Percentiles rank a stretch among this genome's conserved stretches.
Evolutionary conservation across 2,329 filamentous ascomycete species (phyloP).

Genomic region (Sporothrix protearum): DNA sequence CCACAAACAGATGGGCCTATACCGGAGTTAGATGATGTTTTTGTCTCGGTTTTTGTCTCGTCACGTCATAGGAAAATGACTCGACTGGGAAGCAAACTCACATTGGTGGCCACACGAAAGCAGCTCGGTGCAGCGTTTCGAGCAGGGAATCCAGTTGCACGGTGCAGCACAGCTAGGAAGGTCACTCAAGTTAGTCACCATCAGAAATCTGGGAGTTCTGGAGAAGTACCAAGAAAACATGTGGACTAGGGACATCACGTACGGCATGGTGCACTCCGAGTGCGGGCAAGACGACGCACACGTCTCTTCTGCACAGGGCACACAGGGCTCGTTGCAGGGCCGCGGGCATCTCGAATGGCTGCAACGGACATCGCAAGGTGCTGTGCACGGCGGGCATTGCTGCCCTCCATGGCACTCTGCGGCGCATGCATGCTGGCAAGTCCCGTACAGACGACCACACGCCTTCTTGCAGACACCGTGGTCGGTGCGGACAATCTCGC

Average conservation of each 20-base stretch:
- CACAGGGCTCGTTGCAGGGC: slow-evolving; percentile 57
- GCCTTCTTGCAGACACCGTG: slow-evolving; percentile 48
- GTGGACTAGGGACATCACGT: slow-evolving; percentile 13
- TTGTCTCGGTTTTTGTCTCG: background rate
- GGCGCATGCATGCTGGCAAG: slow-evolving; percentile 56
- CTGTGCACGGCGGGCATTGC: slow-evolving; percentile 47
- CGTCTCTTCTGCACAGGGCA: slow-evolving; percentile 53
- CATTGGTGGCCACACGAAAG: slow-evolving; percentile 60
- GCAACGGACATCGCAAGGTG: slow-evolving; percentile 54
- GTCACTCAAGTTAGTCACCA: background rate
- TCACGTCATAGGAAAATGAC: too few species aligned
- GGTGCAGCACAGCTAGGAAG: slow-evolving; percentile 58
- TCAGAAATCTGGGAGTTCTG: background rate
- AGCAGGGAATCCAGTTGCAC: slow-evolving; percentile 65
- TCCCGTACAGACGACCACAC: slow-evolving; percentile 50
- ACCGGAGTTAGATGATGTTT: background rate
- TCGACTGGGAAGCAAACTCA: slow-evolving; percentile 7
- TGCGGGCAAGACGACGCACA: slow-evolving; percentile 58
- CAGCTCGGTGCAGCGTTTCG: slow-evolving; percentile 50
- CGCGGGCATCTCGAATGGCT: slow-evolving; percentile 44
- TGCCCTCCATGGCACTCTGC: slow-evolving; percentile 49
- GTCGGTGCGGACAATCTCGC: slow-evolving; percentile 31
- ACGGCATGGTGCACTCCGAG: slow-evolving; percentile 31
- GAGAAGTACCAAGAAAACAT: too few species aligned
- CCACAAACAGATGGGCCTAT: slow-evolving; percentile 57